Evolutionary conservation across 768 basidiomycete species (phyloP), one percentile per base, ranked within the genome.

Genomic region (Kondoa malvinella): DNA sequence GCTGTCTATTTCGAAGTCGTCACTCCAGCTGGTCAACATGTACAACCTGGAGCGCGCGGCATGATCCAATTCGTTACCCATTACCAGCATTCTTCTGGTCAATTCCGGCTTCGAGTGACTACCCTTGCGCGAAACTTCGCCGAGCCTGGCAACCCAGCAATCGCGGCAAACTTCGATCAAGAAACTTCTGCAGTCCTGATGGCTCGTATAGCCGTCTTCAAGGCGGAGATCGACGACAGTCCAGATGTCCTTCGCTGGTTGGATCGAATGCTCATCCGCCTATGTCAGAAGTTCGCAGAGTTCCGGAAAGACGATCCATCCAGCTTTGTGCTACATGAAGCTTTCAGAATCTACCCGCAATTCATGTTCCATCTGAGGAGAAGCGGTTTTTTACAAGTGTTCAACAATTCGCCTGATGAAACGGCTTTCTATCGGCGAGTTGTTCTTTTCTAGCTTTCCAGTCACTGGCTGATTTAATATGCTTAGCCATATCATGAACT

Each of bases 301-400:
- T 99, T 97, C 76, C 81, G 92, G 74, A 97, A 97, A 80, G 95
- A 97, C 78, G 95, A 97, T 76, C 88, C 95, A 12, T 83, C 85
- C 40, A 90, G 87, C 76, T 97, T 99, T 83, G 82, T 91, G 72
- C 81, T 99, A 71, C 82, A 85, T 67, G 91, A 95, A 76, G 95
- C 95, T 78, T 97, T 99, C 79, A 89, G 88, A 76, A 96, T 99
- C 74, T 99, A 99, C 77, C 95, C 95, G 17, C 95, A 97, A 76
- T 99, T 99, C 81, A 99, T 97, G 95, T 99, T 97, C 86, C 95
- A 99, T 79, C 78, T 99, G 70, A 83, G 94, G 68, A 81, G 95
- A 76, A 91, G 89, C 82, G 94, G 97, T 79, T 97, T 99, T 81
- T 81, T 99, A 76, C 95, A 99, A 78, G 92, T 97, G 66, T 97